Base-by-base conservation (phyloP, 495 filamentous ascomycete species). In the Monascus purpureus region DNA sequence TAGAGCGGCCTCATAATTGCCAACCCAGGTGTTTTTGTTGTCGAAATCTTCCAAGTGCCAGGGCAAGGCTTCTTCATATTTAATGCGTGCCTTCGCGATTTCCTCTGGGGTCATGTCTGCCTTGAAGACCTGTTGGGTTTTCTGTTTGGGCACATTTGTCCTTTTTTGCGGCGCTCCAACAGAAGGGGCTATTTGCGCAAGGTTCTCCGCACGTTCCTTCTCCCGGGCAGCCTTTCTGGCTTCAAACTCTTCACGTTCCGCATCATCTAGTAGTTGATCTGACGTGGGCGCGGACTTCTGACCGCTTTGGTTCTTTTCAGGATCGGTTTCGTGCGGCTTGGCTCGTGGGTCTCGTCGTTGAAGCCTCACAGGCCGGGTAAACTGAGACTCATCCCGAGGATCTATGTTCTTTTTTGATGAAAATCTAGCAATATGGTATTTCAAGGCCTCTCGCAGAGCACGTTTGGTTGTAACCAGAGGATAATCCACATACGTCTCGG, bases 11-110 rank as follows among this genome's bases (percentile, higher is more conserved):
- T 95, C 80, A 41, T 94, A 93, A 26, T 76, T 80, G 13, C 88
- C 92, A 15, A 87, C 77, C 86, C 86, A 97, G 1, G 77, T 78
- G 40, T 92, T 81, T 46, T 84, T 92, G 45, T 83, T 80, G 42
- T 95, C 87, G 33, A 86, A 92, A 53, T 97, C 90, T 46, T 97
- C 90, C 29, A 97, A 52, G 49, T 94, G 86, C 90, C 90, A 97
- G 7, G 92, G 92, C 25, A 93, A 57, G 6, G 83, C 80, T 46
- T 97, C 90, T 50, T 97, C 92, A 41, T 96, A 97, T 38, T 85
- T 75, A 13, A 96, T 67, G 28, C 82, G 73, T 8, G 73, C 68
- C 32, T 73, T 69, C 35, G 82, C 85, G 44, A 83, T 78, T 41
- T 86, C 75, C 25, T 81, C 80, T 9, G 81, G 80, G 0, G 83